phyloP scores from a whole-genome alignment of 2,329 filamentous ascomycete species.

The Penicillium fuscoglaucum region DNA sequence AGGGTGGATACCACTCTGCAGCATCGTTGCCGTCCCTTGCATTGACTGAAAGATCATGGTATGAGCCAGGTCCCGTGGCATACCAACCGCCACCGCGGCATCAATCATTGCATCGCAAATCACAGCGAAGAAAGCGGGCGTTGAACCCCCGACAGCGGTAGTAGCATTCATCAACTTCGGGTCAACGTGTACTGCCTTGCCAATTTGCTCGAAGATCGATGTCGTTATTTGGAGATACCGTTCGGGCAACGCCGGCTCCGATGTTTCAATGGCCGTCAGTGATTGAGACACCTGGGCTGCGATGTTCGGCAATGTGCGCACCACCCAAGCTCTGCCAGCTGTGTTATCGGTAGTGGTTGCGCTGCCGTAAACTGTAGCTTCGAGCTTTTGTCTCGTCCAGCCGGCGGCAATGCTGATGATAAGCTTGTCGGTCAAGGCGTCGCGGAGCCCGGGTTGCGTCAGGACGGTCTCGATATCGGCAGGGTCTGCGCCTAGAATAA shows the following conservation, averaged over 20 bases:
- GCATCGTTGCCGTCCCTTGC: constrained; percentile 59
- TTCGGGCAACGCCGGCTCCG: constrained; percentile 45
- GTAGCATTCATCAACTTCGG: constrained; percentile 57
- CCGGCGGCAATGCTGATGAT: constrained; percentile 56
- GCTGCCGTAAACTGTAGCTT: constrained; percentile 37
- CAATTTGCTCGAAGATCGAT: constrained; percentile 55
- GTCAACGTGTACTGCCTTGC: constrained; percentile 52
- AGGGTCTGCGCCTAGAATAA: constrained; percentile 53
- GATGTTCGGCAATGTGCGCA: constrained; percentile 50
- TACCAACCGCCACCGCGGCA: constrained; percentile 62
- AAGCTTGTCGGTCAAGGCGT: constrained; percentile 48
- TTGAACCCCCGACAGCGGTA: constrained; percentile 61
- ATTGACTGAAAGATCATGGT: constrained; percentile 64
- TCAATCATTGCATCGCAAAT: constrained; percentile 62
- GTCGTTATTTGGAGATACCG: constrained; percentile 37
- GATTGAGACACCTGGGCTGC: constrained; percentile 47
- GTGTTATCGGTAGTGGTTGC: constrained; percentile 17
- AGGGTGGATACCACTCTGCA: constrained; percentile 61
- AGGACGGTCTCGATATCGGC: constrained; percentile 45
- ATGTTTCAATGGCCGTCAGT: constrained; percentile 52
- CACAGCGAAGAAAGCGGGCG: constrained; percentile 61
- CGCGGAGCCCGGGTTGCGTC: constrained; percentile 36
- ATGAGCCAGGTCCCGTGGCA: constrained; percentile 60
- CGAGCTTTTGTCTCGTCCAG: constrained; percentile 47
- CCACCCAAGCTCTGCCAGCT: constrained; percentile 30